Evolutionary conservation across 2,329 filamentous ascomycete species (phyloP).

Genomic region (Phialophora macrospora): DNA sequence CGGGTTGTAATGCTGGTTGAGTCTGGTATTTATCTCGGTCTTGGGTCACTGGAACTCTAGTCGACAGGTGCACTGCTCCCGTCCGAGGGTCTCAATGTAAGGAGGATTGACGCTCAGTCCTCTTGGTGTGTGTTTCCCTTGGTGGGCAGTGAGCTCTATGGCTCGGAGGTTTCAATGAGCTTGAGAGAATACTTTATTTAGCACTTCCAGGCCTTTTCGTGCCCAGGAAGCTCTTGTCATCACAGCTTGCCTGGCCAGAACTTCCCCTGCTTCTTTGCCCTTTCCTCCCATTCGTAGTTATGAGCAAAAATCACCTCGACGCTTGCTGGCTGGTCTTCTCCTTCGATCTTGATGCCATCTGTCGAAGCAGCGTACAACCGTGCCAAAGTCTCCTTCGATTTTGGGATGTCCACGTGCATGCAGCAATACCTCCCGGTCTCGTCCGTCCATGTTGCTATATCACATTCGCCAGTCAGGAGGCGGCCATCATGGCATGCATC

Average conservation of each 20-base stretch:
- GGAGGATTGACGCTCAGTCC: neutral
- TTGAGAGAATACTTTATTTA: neutral
- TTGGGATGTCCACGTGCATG: conserved; percentile 41
- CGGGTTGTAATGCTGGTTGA: no score
- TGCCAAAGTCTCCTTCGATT: conserved; percentile 40
- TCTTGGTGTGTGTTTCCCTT: no score
- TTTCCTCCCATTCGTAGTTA: conserved; percentile 43
- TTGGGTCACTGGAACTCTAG: neutral
- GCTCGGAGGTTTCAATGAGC: neutral
- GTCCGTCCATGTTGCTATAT: conserved; percentile 43
- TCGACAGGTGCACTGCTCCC: neutral
- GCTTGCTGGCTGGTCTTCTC: conserved; percentile 32
- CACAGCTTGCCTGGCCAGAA: conserved; percentile 34
- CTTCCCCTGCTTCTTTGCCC: conserved; percentile 29
- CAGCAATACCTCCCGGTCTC: conserved; percentile 40
- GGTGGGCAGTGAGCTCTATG: neutral
- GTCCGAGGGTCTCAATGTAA: neutral
- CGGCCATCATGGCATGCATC: conserved; percentile 45
- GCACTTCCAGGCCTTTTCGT: neutral
- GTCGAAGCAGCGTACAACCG: conserved; percentile 30
- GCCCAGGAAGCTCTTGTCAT: neutral
- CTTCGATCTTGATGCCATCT: conserved; percentile 30
- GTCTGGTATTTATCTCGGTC: neutral
- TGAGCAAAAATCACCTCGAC: conserved; percentile 45
- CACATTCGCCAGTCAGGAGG: conserved; percentile 41